Base-by-base conservation (phyloP, 2,329 filamentous ascomycete species). In the Paecilomyces niveus region DNA sequence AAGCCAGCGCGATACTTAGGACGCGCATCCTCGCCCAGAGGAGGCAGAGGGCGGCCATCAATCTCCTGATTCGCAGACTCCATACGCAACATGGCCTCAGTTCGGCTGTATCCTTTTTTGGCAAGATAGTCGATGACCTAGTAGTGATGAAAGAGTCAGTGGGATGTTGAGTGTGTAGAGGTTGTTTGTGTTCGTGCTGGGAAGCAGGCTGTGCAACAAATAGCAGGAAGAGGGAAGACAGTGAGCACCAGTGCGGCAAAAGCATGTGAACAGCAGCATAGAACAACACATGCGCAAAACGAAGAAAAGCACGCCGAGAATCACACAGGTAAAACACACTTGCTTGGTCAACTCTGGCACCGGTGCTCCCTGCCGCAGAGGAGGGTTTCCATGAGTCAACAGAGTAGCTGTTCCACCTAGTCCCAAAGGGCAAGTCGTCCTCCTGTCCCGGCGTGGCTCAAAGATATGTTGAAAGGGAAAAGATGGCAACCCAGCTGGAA, bases 21-120 rank as follows among this genome's bases (percentile, higher is more conserved):
- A 7, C 89, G 88, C 0, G 90, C 88, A 59, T 91, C 88, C 61
- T 91, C 88, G 18, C 85, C 84, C 9, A 80, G 73, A 54, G 77
- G 75, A 54, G 86, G 82, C 33, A 93, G 83, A 1, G 91, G 90
- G 59, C 89, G 85, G 8, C 92, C 92, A 71, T 92, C 90, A 22
- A 88, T 83, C 58, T 93, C 90, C 50, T 94, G 82, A 65, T 92
- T 87, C 24, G 89, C 87, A 1, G 92, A 96, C 74, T 99, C 94
- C 73, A 91, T 89, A 51, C 94, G 86, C 56, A 99, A 89, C 71
- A 94, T 90, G 21, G 93, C 90, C 74, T 99, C 94, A 0, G 94
- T 97, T 24, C 89, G 84, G 57, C 87, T 92, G 74, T 97, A 99
- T 0, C 94, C 94, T 65, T 97, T 92, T 74, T 99, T 99, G 2